These are phyloP conservation scores for Zea luxurians DNA, from an alignment of 176 grass and related monocot genomes.

Conservation along the genomic window DNA sequence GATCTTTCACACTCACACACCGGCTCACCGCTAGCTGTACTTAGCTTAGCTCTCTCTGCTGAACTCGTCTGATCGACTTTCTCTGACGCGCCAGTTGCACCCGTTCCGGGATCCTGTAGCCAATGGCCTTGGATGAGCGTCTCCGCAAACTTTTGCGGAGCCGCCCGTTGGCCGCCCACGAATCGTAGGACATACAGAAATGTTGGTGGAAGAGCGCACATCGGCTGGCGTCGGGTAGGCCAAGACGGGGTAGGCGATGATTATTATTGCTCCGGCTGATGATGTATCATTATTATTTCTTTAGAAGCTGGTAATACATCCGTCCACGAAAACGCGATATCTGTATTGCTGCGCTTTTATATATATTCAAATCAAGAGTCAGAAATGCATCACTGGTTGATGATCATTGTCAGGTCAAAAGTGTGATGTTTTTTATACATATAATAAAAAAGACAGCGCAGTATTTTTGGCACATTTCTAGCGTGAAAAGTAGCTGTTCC, in stretches of 20 bases:
- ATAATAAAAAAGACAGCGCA: not conserved
- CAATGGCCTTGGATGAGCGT: not conserved
- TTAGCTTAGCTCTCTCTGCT: not conserved
- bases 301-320: conserved; percentile 2
- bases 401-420: not conserved
- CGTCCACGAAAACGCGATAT: not conserved
- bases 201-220: not conserved
- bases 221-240: not conserved
- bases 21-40: not conserved
- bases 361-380: not conserved
- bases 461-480: not conserved
- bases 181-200: not conserved
- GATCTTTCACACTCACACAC: conserved; percentile 35
- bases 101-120: not conserved
- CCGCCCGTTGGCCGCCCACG: not conserved
- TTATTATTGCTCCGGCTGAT: not conserved
- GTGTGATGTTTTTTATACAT: not conserved
- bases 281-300: not conserved
- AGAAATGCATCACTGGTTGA: not conserved
- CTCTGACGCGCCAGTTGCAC: conserved; percentile 15
- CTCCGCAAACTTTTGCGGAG: not conserved
- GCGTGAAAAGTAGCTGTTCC: not conserved
- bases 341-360: not conserved
- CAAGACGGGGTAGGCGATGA: not conserved
- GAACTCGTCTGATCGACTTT: not conserved